A percentile compares a stretch with the other conserved stretches of the same genome.
Conservation (phyloP, 495 filamentous ascomycete species). For the Aspergillus kassunensis region DNA sequence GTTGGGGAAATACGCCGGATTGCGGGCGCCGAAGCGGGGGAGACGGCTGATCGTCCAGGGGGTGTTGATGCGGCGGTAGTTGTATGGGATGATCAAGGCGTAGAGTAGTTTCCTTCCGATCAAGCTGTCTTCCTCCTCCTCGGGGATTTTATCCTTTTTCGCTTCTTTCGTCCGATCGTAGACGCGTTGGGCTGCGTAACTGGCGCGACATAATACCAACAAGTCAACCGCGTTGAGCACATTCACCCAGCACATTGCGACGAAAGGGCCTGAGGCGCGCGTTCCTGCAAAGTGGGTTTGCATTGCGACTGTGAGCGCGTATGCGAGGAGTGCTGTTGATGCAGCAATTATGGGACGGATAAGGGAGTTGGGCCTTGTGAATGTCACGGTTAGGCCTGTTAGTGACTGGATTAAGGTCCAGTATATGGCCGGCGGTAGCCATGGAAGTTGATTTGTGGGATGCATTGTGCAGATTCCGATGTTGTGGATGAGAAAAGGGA, state of each 20-base stretch:
- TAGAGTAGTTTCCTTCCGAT: conserved; percentile 1
- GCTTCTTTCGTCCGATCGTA: not conserved
- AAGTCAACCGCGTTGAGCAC: conserved; percentile 23
- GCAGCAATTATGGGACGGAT: conserved; percentile 5
- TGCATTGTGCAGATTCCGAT: not conserved
- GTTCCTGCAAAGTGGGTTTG: conserved; percentile 3
- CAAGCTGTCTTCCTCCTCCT: no score
- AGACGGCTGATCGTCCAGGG: conserved; percentile 17
- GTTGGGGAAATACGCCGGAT: not conserved
- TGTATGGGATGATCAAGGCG: conserved; percentile 13
- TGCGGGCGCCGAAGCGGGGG: not conserved
- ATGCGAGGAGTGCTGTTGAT: conserved; percentile 3
- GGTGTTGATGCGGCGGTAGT: conserved; percentile 24
- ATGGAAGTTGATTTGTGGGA: not conserved
- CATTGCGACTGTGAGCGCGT: conserved; percentile 3
- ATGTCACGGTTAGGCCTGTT: conserved; percentile 11
- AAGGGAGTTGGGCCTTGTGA: conserved; percentile 8
- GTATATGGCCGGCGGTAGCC: conserved; percentile 10
- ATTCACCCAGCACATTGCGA: conserved; percentile 23
- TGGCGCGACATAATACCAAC: conserved; percentile 17
- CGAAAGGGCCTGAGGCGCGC: conserved; percentile 13
- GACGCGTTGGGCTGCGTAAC: conserved; percentile 12
- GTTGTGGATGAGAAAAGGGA: no score
- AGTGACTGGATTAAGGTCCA: conserved; percentile 14
- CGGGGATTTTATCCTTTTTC: not conserved